These are phyloP conservation scores for Nigrospora sphaerica DNA, from an alignment of 2,329 filamentous ascomycete genomes.

Conservation along the genomic window DNA sequence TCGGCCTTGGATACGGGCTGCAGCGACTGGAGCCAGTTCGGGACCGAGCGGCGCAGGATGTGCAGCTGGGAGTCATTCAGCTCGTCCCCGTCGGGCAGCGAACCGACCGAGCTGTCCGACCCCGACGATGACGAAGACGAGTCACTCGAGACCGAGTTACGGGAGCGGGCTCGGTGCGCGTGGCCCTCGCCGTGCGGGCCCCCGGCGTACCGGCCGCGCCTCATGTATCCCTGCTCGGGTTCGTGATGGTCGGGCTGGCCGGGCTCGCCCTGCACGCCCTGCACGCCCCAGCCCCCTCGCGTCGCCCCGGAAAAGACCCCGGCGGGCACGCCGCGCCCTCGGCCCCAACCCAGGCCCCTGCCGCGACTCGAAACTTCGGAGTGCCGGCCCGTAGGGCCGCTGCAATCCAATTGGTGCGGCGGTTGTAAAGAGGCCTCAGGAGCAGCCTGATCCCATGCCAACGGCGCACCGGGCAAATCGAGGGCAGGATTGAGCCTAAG, in stretches of 20 bases:
- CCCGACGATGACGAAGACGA: conserved; percentile 26
- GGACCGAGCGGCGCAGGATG: conserved; percentile 33
- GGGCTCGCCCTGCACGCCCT: too few species aligned
- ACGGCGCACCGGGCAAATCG: conserved; percentile 17
- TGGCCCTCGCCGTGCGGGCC: neutral
- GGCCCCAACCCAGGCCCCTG: too few species aligned
- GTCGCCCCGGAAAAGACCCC: too few species aligned
- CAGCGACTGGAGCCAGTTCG: conserved; percentile 41
- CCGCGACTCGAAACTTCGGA: too few species aligned
- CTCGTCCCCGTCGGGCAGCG: conserved; percentile 46
- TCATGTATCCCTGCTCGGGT: neutral
- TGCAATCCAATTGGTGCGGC: too few species aligned
- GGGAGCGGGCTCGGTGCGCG: conserved; percentile 19
- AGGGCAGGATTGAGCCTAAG: conserved; percentile 25
- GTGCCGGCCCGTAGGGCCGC: too few species aligned
- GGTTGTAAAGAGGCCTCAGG: neutral
- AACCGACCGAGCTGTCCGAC: conserved; percentile 39
- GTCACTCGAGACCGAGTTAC: conserved; percentile 28
- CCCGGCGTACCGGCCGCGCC: neutral
- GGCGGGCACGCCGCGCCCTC: too few species aligned
- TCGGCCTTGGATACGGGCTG: conserved; percentile 38
- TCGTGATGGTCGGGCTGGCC: too few species aligned
- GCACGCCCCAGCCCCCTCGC: too few species aligned
- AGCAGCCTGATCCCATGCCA: conserved; percentile 17
- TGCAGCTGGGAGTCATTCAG: conserved; percentile 41